Base-by-base conservation (phyloP, 2,329 filamentous ascomycete species). In the Grosmannia serpens region DNA sequence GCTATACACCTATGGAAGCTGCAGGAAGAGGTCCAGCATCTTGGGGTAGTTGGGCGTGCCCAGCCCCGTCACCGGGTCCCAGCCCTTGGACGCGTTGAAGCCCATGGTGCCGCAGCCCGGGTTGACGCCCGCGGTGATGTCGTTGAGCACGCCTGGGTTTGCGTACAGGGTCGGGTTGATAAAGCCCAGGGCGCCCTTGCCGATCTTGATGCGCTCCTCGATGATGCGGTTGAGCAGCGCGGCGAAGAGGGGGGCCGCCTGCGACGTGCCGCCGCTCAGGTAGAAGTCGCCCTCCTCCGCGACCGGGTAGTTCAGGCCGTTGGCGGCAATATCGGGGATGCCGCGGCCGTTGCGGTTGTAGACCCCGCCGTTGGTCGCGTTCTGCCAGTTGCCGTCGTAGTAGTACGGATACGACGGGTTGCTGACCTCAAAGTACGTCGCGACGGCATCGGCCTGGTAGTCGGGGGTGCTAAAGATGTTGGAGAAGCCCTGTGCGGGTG, bases 171-270 rank as follows among this genome's bases (percentile, higher is more conserved):
- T 61, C 1, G 70, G 70, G 59, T 72, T 71, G 53, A 72, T 61
- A 53, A 71, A 72, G 7, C 71, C 70, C 1, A 75, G 61, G 1
- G 70, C 66, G 11, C 62, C 64, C 65, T 78, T 75, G 7, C 78
- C 77, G 10, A 70, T 70, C 0, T 73, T 68, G n/a, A 85, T 68
- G 47, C 81, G 72, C 1, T 79, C 80, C 63, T 86, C 83, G 63
- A 87, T 86, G 58, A 87, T 55, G 26, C 56, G 55, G 47, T 46
- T 58, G n/a, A 60, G 71, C 55, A 87, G 73, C 8, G 75, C 79
- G 0, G 81, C 78, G 17, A 82, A 79, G 0, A 81, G 71, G 0
- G 86, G 85, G 0, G 79, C 69, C 1, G 83, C 52, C 33, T 52
- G 46, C 22, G 47, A 55, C 7, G 59, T 58, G 24, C 59, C 59